A percentile compares a stretch with the other conserved stretches of the same genome.
These are phyloP conservation scores for Apiotrichum siamense DNA, from an alignment of 1,284 basidiomycete genomes.

Conservation along the genomic window DNA sequence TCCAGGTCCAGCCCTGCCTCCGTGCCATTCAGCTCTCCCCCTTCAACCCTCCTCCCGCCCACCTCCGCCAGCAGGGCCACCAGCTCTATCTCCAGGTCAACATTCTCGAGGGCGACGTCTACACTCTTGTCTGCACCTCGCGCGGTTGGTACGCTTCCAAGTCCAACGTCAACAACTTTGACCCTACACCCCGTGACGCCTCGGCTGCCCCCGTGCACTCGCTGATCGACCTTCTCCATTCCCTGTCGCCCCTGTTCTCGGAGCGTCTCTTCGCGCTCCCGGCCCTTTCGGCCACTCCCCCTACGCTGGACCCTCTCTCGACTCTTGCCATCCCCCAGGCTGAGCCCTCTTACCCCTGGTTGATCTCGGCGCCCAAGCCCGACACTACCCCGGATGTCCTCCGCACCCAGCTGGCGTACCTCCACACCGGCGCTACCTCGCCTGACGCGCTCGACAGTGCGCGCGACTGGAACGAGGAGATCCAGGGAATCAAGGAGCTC, in stretches of 20 bases:
- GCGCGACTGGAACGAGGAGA: slow-evolving; percentile 59
- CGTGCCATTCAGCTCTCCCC: slow-evolving; percentile 52
- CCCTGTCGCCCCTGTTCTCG: slow-evolving; percentile 47
- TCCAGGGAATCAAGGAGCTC: slow-evolving; percentile 54
- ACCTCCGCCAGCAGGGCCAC: slow-evolving; percentile 53
- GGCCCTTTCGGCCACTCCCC: slow-evolving; percentile 30
- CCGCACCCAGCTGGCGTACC: slow-evolving; percentile 54
- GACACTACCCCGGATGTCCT: slow-evolving; percentile 51
- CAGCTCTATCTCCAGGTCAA: slow-evolving; percentile 54
- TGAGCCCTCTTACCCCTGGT: slow-evolving; percentile 53
- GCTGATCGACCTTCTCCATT: slow-evolving; percentile 53
- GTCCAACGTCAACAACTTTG: slow-evolving; percentile 48
- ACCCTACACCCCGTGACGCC: slow-evolving; percentile 46
- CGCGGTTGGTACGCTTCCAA: slow-evolving; percentile 55
- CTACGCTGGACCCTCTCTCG: slow-evolving; percentile 43
- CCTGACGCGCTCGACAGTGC: slow-evolving; percentile 52
- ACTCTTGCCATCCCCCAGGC: slow-evolving; percentile 53
- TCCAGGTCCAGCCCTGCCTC: slow-evolving; percentile 43
- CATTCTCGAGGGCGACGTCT: slow-evolving; percentile 54
- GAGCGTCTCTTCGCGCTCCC: slow-evolving; percentile 42
- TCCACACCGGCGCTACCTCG: slow-evolving; percentile 52
- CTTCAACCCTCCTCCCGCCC: slow-evolving; percentile 57
- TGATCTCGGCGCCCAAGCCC: slow-evolving; percentile 44
- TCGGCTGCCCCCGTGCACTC: slow-evolving; percentile 46
- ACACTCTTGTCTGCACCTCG: slow-evolving; percentile 52